Conservation (phyloP, 768 basidiomycete genomes). For the Lentinula guzmanii region DNA sequence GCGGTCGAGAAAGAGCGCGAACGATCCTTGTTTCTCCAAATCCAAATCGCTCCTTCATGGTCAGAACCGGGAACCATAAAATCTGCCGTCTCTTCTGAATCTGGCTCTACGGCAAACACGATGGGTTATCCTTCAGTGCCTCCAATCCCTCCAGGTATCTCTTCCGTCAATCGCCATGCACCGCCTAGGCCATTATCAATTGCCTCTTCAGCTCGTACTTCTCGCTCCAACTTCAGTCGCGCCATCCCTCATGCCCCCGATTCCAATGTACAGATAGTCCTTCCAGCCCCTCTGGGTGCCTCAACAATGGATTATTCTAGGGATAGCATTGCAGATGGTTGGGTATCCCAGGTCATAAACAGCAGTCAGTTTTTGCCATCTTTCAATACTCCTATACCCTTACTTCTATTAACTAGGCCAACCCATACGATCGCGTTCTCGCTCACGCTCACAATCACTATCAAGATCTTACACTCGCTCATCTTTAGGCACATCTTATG, state of each 20-base stretch:
- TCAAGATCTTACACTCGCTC: not conserved
- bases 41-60: not conserved
- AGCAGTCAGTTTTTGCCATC: not conserved
- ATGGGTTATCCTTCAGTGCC: not conserved
- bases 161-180: slow-evolving; percentile 14
- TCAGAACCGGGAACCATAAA: not conserved
- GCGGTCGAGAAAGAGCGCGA: not conserved
- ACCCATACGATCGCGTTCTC: not conserved
- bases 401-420: slow-evolving; percentile 13
- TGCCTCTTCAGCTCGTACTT: slow-evolving; percentile 12
- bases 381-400: not conserved
- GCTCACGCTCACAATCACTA: not conserved
- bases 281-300: slow-evolving; percentile 37
- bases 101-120: slow-evolving; percentile 10
- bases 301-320: not conserved
- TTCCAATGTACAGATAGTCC: slow-evolving; percentile 37
- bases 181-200: slow-evolving; percentile 13
- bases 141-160: not conserved
- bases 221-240: slow-evolving; percentile 19
- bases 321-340: not conserved
- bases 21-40: not conserved
- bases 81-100: slow-evolving; percentile 2
- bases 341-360: not conserved
- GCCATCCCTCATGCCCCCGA: slow-evolving; percentile 35
- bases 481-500: not conserved